phyloP scores from a whole-genome alignment of 2,329 filamentous ascomycete species.

The Fusarium sulawesiense region DNA sequence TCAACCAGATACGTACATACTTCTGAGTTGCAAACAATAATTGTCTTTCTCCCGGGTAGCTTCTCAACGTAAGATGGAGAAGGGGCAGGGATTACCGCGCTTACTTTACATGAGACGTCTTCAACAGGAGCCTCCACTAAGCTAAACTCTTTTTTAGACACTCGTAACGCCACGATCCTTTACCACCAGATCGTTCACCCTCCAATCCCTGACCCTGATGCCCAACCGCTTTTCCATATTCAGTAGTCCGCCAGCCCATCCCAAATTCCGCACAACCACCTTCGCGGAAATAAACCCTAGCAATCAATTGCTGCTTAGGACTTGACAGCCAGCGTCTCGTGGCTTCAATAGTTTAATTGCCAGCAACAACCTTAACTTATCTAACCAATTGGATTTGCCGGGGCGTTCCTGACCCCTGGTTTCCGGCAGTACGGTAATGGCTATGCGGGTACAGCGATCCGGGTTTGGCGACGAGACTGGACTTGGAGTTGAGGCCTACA shows the following conservation, averaged over 20 bases:
- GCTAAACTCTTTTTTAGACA: neutral
- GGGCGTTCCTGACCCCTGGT: neutral
- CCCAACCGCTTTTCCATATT: neutral
- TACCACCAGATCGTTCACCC: too few species aligned
- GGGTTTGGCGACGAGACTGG: neutral
- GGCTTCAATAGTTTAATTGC: neutral
- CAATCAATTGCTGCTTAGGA: neutral
- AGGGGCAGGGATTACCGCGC: neutral
- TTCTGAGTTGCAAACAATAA: too few species aligned
- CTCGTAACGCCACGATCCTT: neutral
- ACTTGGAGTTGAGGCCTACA: neutral
- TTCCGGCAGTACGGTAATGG: neutral
- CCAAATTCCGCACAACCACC: neutral
- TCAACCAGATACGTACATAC: too few species aligned
- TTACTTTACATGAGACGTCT: neutral
- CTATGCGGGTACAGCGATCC: neutral
- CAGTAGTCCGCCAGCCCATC: neutral
- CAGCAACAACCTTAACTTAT: neutral
- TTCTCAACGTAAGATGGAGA: accelerated
- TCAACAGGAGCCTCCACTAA: neutral
- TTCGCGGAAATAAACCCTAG: too few species aligned
- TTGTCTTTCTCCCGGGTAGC: neutral
- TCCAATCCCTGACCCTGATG: neutral
- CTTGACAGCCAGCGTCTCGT: neutral
- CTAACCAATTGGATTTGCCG: neutral